Evolutionary conservation across 306 rosid genomes (phyloP), one percentile per base, ranked within the genome.

Genomic region (Corylus heterophylla): DNA sequence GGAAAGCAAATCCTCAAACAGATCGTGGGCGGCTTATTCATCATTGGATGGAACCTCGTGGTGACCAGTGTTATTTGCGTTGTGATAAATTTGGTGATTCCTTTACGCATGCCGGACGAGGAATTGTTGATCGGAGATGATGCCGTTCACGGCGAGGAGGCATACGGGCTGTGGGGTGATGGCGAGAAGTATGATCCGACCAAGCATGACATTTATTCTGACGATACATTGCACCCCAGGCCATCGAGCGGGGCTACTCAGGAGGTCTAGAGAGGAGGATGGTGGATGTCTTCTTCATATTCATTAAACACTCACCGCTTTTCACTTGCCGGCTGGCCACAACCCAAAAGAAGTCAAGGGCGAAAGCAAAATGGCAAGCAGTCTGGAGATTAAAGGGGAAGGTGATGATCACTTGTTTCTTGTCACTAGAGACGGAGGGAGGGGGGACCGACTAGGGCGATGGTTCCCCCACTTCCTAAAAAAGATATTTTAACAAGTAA

Each of bases 61-160:
- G 85, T 51, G 54, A 86, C 92, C 17, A 81, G 90, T 8, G 80
- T 90, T n/a, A 85, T 90, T 29, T 90, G 92, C 73, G 0, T 86
- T 0, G 73, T 66, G 0, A 66, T 87, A 4, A 12, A 70, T 11
- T 66, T 80, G 4, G 1, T 88, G 1, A 67, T 84, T 51, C 91
- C 91, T 1, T 25, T 89, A 13, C 79, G 93, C 16, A 87, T 89
- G 93, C 79, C 91, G 0, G 91, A 89, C 11, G 91, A 86, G 35
- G 88, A 87, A 45, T n/a, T 89, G 81, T 11, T 75, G 39, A 87
- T 87, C 14, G 93, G 93, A 6, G 93, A 88, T 42, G 89, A 86
- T 35, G 92, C 89, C 0, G 89, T 80, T 74, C 92, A 90, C 48
- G 94, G 94, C 0, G 92, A 90, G 77, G 94, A 90, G 69, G 94